These are phyloP conservation scores for Claviceps capensis DNA, from an alignment of 2,329 filamentous ascomycete species.

Conservation along the genomic window DNA sequence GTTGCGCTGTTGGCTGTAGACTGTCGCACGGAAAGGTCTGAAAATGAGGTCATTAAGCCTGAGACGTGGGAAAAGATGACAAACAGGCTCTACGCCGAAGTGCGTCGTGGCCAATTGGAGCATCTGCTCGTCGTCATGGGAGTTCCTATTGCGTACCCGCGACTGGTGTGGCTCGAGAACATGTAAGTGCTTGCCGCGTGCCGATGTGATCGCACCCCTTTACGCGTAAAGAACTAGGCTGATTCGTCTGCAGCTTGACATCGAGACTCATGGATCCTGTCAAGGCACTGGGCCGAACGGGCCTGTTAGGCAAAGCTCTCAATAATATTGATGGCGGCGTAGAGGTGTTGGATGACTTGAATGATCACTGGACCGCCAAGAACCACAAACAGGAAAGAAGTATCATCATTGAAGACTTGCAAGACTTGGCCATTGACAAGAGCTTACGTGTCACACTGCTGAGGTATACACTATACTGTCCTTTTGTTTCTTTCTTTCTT, in stretches of 20 bases:
- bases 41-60: constrained; percentile 65
- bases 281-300: constrained; percentile 74
- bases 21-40: constrained; percentile 78
- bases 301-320: constrained; percentile 64
- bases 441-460: constrained; percentile 85
- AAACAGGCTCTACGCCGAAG: constrained; percentile 69
- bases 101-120: constrained; percentile 71
- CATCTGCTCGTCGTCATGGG: constrained; percentile 81
- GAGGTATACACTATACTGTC: constrained; percentile 30
- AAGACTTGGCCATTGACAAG: constrained; percentile 85
- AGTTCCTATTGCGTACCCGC: constrained; percentile 70
- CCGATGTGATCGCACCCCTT: background rate
- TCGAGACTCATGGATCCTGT: constrained; percentile 77
- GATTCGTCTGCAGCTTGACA: constrained; percentile 46
- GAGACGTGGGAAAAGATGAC: constrained; percentile 79
- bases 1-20: constrained; percentile 79
- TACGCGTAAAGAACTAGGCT: background rate
- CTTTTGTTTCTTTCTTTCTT: background rate
- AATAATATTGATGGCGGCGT: constrained; percentile 87
- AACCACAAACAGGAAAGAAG: constrained; percentile 85
- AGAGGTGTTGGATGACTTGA: constrained; percentile 81
- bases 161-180: constrained; percentile 57
- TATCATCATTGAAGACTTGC: constrained; percentile 77
- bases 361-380: constrained; percentile 96
- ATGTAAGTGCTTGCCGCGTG: constrained; percentile 34